phyloP scores from a whole-genome alignment of 257 asterid genomes.

The Solanum paucissectum region DNA sequence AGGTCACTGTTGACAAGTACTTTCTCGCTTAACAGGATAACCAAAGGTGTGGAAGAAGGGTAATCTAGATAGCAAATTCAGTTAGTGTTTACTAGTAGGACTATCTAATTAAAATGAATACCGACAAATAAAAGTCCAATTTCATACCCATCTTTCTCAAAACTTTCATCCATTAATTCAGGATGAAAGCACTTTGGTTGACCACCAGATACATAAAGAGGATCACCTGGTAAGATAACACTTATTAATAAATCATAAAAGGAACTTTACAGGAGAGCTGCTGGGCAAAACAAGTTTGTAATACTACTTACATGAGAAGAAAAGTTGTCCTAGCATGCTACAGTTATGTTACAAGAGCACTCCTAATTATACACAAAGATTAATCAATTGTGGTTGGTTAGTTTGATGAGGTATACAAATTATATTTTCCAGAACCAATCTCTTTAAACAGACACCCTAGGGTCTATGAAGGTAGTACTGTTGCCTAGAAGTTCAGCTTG shows the following conservation, averaged over 20 bases:
- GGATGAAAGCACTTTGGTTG: constrained; percentile 43
- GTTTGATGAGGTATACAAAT: not conserved
- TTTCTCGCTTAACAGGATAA: not conserved
- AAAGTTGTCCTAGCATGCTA: not conserved
- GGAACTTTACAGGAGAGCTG: not conserved
- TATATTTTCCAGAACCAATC: not conserved
- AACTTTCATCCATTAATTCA: constrained; percentile 36
- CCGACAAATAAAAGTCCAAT: not conserved
- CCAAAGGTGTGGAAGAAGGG: not conserved
- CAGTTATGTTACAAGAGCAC: not conserved
- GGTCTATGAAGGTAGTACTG: not conserved
- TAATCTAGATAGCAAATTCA: not conserved
- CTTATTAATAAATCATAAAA: not conserved
- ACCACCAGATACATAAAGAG: constrained; percentile 76
- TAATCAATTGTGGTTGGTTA: not conserved
- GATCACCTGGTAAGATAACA: constrained; percentile 52
- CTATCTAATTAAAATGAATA: not conserved
- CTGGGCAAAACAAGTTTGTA: not conserved
- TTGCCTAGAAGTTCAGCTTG: not conserved
- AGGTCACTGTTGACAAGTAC: not conserved
- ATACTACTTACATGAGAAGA: not conserved
- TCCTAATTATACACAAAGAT: not conserved
- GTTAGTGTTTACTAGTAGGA: not conserved
- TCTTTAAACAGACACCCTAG: not conserved
- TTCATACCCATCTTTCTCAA: constrained; percentile 80